These are phyloP conservation scores for Diatrype stigma DNA, from an alignment of 2,329 filamentous ascomycete genomes.

Conservation along the genomic window DNA sequence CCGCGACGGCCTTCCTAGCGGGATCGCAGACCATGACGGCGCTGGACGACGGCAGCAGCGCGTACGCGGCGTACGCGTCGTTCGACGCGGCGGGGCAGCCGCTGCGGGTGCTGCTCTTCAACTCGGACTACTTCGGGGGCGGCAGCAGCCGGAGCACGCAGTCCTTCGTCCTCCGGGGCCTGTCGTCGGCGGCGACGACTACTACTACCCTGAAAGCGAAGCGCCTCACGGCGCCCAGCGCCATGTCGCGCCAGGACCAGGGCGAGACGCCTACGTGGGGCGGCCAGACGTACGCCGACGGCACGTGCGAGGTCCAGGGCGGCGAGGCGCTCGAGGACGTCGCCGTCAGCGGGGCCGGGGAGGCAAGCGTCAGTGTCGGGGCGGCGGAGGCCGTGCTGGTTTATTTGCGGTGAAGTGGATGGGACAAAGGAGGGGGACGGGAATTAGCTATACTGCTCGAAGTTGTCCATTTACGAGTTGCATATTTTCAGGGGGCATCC, in stretches of 20 bases:
- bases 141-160: slow-evolving; percentile 31
- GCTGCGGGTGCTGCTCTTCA: slow-evolving; percentile 38
- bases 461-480: no score
- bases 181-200: slow-evolving; percentile 25
- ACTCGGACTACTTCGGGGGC: slow-evolving; percentile 39
- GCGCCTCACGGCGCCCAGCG: slow-evolving; percentile 40
- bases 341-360: slow-evolving; percentile 27
- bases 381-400: slow-evolving; percentile 47
- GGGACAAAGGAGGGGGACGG: not conserved
- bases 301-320: slow-evolving; percentile 39
- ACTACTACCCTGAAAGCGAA: slow-evolving; percentile 33
- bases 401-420: slow-evolving; percentile 32
- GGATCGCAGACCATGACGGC: slow-evolving; percentile 39
- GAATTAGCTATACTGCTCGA: no score
- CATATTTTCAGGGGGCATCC: no score
- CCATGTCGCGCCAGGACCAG: slow-evolving; percentile 39
- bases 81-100: slow-evolving; percentile 34
- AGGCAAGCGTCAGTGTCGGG: slow-evolving; percentile 35
- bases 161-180: slow-evolving; percentile 39
- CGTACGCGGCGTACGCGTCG: slow-evolving; percentile 43
- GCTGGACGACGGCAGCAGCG: slow-evolving; percentile 37
- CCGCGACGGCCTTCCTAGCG: slow-evolving; percentile 41
- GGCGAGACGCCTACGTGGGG: slow-evolving; percentile 39
- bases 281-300: slow-evolving; percentile 42
- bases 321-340: slow-evolving; percentile 34